Conservation (phyloP, 1,284 basidiomycete genomes). For the Microbotryum violaceum region DNA sequence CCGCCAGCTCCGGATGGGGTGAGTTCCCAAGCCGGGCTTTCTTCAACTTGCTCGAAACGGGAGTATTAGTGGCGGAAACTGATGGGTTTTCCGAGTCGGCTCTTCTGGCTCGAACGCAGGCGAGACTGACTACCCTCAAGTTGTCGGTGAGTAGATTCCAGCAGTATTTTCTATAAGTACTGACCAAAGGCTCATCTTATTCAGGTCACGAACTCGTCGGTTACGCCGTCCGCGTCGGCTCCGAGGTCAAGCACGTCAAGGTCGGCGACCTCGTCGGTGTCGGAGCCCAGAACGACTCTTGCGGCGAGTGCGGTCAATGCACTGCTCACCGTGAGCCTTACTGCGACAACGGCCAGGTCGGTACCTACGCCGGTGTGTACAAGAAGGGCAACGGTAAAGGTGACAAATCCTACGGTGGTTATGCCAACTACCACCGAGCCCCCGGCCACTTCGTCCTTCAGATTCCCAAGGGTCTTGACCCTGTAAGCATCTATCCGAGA, state of each 20-base stretch:
- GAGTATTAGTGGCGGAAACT: slow-evolving; percentile 1
- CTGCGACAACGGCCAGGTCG: slow-evolving; percentile 40
- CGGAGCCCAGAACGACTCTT: slow-evolving; percentile 47
- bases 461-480: slow-evolving; percentile 41
- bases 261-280: slow-evolving; percentile 48
- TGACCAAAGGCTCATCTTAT: too few relatives aligned
- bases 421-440: slow-evolving; percentile 43
- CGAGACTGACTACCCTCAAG: slow-evolving; percentile 10
- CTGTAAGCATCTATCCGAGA: slow-evolving; percentile 3
- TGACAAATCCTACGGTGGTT: slow-evolving; percentile 44
- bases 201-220: slow-evolving; percentile 49
- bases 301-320: slow-evolving; percentile 44
- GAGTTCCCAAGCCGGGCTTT: too few relatives aligned
- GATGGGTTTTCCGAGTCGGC: neutral
- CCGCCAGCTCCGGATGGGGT: slow-evolving; percentile 4
- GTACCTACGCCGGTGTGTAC: slow-evolving; percentile 38
- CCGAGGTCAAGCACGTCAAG: slow-evolving; percentile 42
- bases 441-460: slow-evolving; percentile 42
- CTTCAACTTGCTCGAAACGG: too few relatives aligned
- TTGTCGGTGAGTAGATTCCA: neutral
- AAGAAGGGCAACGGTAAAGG: slow-evolving; percentile 27
- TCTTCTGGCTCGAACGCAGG: neutral
- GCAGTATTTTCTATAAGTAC: too few relatives aligned
- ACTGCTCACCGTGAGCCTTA: slow-evolving; percentile 42
- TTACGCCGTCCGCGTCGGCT: slow-evolving; percentile 41